phyloP scores from a whole-genome alignment of 441 rosid species.

The Kokia cookei region DNA sequence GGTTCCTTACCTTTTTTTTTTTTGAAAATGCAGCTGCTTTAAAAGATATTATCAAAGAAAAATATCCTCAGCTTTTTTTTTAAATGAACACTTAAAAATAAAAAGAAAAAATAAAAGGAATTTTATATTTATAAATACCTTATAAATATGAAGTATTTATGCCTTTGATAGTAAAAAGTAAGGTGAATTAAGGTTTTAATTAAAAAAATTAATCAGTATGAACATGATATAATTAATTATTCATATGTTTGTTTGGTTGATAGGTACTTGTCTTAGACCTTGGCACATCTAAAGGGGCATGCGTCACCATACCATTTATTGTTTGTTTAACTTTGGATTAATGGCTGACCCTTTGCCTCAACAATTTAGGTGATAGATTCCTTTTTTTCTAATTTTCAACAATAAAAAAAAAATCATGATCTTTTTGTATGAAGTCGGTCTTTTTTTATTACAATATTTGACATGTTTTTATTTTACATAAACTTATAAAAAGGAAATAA shows the following conservation, averaged over 20 bases:
- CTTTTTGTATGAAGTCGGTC: too few relatives aligned
- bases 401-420: too few relatives aligned
- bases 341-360: background rate
- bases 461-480: too few relatives aligned
- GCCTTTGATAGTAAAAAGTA: background rate
- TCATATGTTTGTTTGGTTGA: background rate
- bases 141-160: background rate
- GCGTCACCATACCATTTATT: background rate
- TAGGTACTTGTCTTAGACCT: background rate
- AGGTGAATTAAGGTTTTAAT: too few relatives aligned
- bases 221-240: background rate
- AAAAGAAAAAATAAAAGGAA: background rate
- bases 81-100: background rate
- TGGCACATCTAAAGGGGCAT: background rate
- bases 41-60: background rate
- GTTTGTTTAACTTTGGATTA: background rate
- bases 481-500: too few relatives aligned
- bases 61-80: background rate
- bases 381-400: background rate
- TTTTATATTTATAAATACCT: background rate
- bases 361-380: background rate
- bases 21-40: background rate
- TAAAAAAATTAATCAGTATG: too few relatives aligned
- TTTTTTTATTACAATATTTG: too few relatives aligned
- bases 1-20: background rate